Evolutionary conservation across 345 rosid species (phyloP), one percentile per base, ranked within the genome.

Genomic region (Bretschneidera sinensis): DNA sequence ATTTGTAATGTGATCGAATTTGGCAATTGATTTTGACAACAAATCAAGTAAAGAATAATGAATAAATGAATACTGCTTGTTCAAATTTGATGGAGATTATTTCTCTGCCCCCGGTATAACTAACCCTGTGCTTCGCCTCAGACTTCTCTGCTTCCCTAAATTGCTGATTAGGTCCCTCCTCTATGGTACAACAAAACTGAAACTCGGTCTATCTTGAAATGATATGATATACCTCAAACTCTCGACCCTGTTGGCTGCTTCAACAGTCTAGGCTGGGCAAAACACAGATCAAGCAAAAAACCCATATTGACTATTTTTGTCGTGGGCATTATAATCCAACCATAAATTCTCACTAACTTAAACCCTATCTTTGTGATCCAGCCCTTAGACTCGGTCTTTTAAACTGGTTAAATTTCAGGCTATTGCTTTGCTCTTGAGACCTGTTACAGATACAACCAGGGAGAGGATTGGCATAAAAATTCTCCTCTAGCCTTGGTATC

Each of bases 381-480:
- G 71, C 74, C 57, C 60, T 66, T 21, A 63, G 5, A 59, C 51
- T 74, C 56, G 55, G 64, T 52, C 72, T 74, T 51, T 66, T 70
- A 53, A 72, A 67, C 74, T 70, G 64, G 24, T 78, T 71, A n/a
- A 63, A 56, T 0, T 73, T 79, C 54, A 56, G 64, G 23, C 24
- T 54, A 9, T 19, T 60, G 18, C 49, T 48, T 35, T 54, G 63
- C 66, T 67, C 75, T 61, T 52, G 74, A 58, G 78, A 59, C 61
- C 59, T 82, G 70, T 72, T 72, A 64, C 97, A 92, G 61, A 92
- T 59, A 70, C 98, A 92, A 11, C 89, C 98, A 0, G 98, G 97
- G 57, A 83, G 68, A 49, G 98, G 97, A 62, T 92, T 92, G n/a
- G 97, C 91, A 66, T 82, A 89, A 54, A 92, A 92, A 56, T 84